Percentiles rank a stretch among this genome's conserved stretches.
These are phyloP conservation scores for Westerdykella aurantiaca DNA, from an alignment of 2,329 filamentous ascomycete genomes.

Conservation along the genomic window DNA sequence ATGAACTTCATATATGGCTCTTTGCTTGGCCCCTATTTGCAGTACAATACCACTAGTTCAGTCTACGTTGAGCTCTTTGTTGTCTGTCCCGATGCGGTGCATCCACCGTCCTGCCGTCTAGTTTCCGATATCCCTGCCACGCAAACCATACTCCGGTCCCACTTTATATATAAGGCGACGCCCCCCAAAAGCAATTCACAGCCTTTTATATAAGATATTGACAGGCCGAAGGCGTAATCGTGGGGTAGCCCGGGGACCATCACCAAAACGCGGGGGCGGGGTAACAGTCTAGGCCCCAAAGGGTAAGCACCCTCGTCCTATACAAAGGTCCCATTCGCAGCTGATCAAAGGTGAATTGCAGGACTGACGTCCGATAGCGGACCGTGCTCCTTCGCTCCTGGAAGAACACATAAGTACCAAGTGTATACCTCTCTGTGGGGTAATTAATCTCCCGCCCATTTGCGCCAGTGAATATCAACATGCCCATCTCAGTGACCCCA, in stretches of 20 bases:
- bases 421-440: not conserved
- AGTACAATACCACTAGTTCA: too few species aligned
- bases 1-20: too few species aligned
- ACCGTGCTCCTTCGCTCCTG: not conserved
- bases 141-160: too few species aligned
- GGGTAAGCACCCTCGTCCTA: slow-evolving; percentile 13
- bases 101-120: too few species aligned
- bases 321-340: slow-evolving; percentile 13
- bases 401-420: not conserved
- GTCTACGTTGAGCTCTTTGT: too few species aligned
- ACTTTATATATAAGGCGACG: too few species aligned
- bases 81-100: too few species aligned
- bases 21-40: too few species aligned
- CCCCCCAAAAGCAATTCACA: too few species aligned
- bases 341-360: slow-evolving; percentile 17
- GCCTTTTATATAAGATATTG: not conserved
- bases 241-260: slow-evolving; percentile 15
- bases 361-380: slow-evolving; percentile 8
- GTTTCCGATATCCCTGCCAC: too few species aligned
- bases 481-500: slow-evolving; percentile 26
- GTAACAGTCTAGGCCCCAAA: slow-evolving; percentile 18
- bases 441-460: not conserved
- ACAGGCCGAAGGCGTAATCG: slow-evolving; percentile 16
- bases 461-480: slow-evolving; percentile 10
- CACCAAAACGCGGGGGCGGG: slow-evolving; percentile 26